Evolutionary conservation across 208 protist species (phyloP).

Genomic region (Wallacemonas sp.): DNA sequence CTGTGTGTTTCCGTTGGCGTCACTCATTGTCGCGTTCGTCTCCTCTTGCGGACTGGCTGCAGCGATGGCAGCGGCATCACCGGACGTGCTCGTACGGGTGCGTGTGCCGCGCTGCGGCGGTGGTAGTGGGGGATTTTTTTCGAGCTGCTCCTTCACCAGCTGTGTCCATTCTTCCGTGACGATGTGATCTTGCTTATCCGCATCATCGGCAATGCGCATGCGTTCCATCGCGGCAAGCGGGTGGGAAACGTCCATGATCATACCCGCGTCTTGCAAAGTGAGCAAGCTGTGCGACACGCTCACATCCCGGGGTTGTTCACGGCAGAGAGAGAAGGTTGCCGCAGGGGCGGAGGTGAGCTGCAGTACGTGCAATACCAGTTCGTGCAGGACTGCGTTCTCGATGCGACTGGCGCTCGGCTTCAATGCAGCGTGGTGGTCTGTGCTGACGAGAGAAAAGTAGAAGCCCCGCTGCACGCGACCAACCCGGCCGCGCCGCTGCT

Average conservation of each 20-base stretch:
- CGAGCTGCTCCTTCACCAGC: slow-evolving; percentile 36
- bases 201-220: slow-evolving; percentile 21
- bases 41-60: too few species aligned
- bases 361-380: slow-evolving; percentile 77
- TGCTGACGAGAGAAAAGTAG: slow-evolving; percentile 75
- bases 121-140: not conserved
- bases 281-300: slow-evolving; percentile 59
- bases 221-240: slow-evolving; percentile 34
- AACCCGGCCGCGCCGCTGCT: slow-evolving; percentile 77
- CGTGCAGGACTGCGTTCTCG: slow-evolving; percentile 64
- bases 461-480: slow-evolving; percentile 88
- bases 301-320: slow-evolving; percentile 54
- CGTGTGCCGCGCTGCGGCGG: not conserved
- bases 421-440: slow-evolving; percentile 39
- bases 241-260: slow-evolving; percentile 48
- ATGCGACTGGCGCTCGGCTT: slow-evolving; percentile 43
- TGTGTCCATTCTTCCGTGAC: slow-evolving; percentile 38
- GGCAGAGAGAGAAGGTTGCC: slow-evolving; percentile 66
- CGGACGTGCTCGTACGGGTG: not conserved
- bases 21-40: too few species aligned
- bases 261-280: slow-evolving; percentile 65
- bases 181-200: slow-evolving; percentile 24
- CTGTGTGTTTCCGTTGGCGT: too few species aligned
- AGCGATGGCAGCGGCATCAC: not conserved
- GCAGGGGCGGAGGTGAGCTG: slow-evolving; percentile 65